Evolutionary conservation across 2,329 filamentous ascomycete species (phyloP).

Genomic region (Neoascochyta sp.): DNA sequence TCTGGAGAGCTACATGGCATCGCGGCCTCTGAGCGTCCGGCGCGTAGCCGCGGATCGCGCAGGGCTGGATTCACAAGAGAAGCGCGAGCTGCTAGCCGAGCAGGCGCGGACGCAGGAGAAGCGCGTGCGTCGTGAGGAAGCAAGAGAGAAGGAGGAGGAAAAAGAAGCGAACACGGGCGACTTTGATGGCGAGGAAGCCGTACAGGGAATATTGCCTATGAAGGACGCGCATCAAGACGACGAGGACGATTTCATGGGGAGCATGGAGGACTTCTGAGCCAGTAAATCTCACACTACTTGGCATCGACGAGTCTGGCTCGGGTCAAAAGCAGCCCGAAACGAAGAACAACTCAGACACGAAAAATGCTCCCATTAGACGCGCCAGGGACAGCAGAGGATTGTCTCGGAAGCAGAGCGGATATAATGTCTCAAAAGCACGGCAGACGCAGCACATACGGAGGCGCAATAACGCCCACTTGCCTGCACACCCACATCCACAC

Average conservation of each 20-base stretch:
- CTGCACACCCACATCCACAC: too few species aligned
- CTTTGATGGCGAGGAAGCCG: constrained; percentile 2
- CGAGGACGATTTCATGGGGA: constrained; percentile 29
- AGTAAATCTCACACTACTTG: too few species aligned
- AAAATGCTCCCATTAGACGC: too few species aligned
- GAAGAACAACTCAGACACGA: too few species aligned
- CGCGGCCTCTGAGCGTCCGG: constrained; percentile 34
- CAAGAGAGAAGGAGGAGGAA: constrained; percentile 5
- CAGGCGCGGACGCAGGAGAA: constrained; percentile 5
- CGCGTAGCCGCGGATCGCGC: constrained; percentile 34
- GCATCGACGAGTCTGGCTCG: too few species aligned
- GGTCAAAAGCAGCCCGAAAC: too few species aligned
- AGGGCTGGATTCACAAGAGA: constrained; percentile 23
- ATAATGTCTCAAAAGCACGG: too few species aligned
- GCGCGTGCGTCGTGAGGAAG: too few species aligned
- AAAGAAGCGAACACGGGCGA: constrained; percentile 3
- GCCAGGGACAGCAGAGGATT: too few species aligned
- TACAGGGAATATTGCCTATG: neutral
- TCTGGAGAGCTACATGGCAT: constrained; percentile 38
- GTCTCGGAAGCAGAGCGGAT: too few species aligned
- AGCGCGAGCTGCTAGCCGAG: constrained; percentile 16
- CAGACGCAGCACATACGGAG: too few species aligned
- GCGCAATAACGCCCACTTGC: too few species aligned
- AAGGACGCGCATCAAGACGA: constrained; percentile 3
- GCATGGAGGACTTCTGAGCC: constrained; percentile 35